phyloP scores from a whole-genome alignment of 176 grass and related monocot species.

The Dendrocalamus sinicus region DNA sequence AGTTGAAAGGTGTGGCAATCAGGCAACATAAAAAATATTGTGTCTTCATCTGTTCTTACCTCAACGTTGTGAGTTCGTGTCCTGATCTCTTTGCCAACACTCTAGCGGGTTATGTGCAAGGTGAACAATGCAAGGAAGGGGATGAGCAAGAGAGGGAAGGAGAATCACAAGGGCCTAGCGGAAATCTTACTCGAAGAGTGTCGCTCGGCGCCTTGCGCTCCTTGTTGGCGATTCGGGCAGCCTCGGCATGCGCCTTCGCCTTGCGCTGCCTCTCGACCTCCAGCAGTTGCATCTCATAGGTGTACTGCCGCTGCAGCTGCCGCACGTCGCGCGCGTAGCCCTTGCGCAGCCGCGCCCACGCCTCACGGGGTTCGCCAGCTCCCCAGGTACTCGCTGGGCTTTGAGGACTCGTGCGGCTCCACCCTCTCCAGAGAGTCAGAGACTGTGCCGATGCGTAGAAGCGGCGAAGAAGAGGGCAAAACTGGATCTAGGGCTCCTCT shows the following conservation, averaged over 20 bases:
- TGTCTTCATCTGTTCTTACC: too few species aligned
- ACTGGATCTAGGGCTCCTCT: too few species aligned
- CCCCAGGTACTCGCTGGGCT: constrained; percentile 62
- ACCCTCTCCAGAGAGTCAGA: constrained; percentile 26
- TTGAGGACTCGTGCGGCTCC: constrained; percentile 56
- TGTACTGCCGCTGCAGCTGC: constrained; percentile 63
- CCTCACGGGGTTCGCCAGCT: constrained; percentile 75
- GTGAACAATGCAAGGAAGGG: not conserved
- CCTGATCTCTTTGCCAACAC: too few species aligned
- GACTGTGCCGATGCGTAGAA: constrained; percentile 44
- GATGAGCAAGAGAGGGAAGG: not conserved
- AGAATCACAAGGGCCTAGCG: constrained; percentile 64
- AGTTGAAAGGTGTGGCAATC: too few species aligned
- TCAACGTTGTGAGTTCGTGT: too few species aligned
- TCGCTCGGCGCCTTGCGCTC: constrained; percentile 77
- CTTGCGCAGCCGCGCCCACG: constrained; percentile 67
- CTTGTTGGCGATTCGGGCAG: constrained; percentile 68
- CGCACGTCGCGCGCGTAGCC: constrained; percentile 69
- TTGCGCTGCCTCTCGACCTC: constrained; percentile 74
- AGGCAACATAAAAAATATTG: too few species aligned
- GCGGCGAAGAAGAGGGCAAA: constrained; percentile 29
- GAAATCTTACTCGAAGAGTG: constrained; percentile 69
- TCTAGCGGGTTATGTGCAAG: too few species aligned
- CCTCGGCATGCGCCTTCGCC: constrained; percentile 74
- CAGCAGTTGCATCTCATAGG: constrained; percentile 75